Conservation (phyloP, 108 stramenopile genomes). For the Pseudonitzschia delicatissima region DNA sequence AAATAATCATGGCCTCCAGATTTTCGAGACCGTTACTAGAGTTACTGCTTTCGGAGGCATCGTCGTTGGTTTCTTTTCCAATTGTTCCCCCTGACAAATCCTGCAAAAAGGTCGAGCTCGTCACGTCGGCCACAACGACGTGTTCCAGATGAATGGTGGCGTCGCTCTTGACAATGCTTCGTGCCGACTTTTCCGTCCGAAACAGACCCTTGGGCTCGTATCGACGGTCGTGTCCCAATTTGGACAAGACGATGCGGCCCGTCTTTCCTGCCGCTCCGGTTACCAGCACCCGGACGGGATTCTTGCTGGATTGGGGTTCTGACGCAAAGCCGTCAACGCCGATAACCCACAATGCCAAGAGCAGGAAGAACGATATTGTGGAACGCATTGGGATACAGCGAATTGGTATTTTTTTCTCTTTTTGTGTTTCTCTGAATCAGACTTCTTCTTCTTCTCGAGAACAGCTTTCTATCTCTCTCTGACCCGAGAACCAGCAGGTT, state of each 20-base stretch:
- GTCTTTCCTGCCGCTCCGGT: constrained; percentile 62
- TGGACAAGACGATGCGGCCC: constrained; percentile 54
- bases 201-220: constrained; percentile 62
- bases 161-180: constrained; percentile 37
- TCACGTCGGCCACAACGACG: constrained; percentile 61
- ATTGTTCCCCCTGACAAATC: constrained; percentile 28
- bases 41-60: neutral
- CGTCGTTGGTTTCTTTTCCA: neutral
- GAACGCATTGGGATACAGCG: too few species aligned
- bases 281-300: constrained; percentile 35
- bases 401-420: too few species aligned
- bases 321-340: neutral
- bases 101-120: constrained; percentile 31
- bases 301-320: constrained; percentile 14
- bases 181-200: constrained; percentile 49
- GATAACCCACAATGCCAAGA: too few species aligned
- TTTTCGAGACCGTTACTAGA: constrained; percentile 23
- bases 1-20: constrained; percentile 65
- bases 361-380: too few species aligned
- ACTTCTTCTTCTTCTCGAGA: too few species aligned
- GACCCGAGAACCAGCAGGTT: too few species aligned
- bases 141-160: constrained; percentile 45
- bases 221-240: constrained; percentile 43
- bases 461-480: too few species aligned
- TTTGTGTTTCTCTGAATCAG: too few species aligned